These are phyloP conservation scores for Prillingera fragicola DNA, from an alignment of 1,284 basidiomycete species.

Conservation along the genomic window DNA sequence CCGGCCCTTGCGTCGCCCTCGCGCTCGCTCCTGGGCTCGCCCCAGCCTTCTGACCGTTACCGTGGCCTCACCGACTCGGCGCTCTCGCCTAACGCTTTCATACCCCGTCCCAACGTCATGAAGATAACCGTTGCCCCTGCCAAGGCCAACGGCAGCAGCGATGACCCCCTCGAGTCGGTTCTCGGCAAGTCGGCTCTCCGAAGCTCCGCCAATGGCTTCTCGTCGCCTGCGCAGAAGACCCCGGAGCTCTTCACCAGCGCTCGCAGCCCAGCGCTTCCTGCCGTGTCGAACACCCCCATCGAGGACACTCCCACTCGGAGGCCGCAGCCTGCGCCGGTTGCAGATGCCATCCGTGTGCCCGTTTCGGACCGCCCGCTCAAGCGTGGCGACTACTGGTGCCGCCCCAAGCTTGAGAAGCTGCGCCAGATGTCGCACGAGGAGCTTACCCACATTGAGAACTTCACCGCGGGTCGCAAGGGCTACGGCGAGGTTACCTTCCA, in stretches of 20 bases:
- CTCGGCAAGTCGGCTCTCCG: constrained; percentile 42
- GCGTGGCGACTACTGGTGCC: constrained; percentile 84
- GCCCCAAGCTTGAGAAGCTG: constrained; percentile 67
- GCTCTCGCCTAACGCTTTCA: constrained; percentile 57
- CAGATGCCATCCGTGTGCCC: constrained; percentile 19
- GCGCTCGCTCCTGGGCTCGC: constrained; percentile 32
- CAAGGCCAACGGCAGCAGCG: constrained; percentile 27
- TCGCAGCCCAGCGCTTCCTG: constrained; percentile 51
- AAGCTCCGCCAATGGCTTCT: constrained; percentile 47
- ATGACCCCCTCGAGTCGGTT: constrained; percentile 43
- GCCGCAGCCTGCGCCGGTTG: constrained; percentile 29
- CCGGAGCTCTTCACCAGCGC: constrained; percentile 28
- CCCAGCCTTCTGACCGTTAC: constrained; percentile 38
- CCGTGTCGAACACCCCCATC: constrained; percentile 42
- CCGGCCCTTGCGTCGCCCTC: constrained; percentile 31
- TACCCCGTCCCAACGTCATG: constrained; percentile 79
- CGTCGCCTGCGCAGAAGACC: constrained; percentile 36
- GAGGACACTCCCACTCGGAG: constrained; percentile 20
- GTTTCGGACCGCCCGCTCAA: constrained; percentile 52
- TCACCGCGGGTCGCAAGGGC: constrained; percentile 83
- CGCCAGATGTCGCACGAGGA: constrained; percentile 62
- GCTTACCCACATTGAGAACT: constrained; percentile 61
- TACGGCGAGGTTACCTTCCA: constrained; percentile 88
- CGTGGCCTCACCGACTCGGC: constrained; percentile 56
- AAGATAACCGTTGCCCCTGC: constrained; percentile 79